Conservation (phyloP, 2,329 filamentous ascomycete species). For the Verticillium nonalfalfae region DNA sequence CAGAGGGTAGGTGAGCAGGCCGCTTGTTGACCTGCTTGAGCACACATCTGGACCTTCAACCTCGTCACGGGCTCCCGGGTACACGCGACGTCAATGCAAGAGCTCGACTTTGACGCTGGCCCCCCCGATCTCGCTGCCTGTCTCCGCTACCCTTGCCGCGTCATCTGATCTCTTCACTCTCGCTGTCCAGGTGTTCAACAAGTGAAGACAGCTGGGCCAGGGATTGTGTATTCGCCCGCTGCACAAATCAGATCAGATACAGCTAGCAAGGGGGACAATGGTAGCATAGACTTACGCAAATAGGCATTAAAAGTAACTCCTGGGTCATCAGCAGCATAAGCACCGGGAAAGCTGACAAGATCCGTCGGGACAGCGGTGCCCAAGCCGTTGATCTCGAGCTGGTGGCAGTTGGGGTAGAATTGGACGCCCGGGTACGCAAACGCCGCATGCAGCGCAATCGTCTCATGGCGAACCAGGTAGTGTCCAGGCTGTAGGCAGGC, state of each 20-base stretch:
- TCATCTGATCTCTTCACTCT: background rate
- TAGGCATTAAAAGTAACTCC: constrained; percentile 49
- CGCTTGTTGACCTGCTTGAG: too few species aligned
- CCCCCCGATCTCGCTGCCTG: too few species aligned
- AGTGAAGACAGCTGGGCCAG: constrained; percentile 38
- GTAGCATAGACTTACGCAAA: constrained; percentile 25
- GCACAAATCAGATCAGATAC: constrained; percentile 1
- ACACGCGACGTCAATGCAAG: too few species aligned
- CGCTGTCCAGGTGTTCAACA: constrained; percentile 24
- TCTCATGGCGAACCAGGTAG: constrained; percentile 54
- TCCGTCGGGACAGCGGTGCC: constrained; percentile 32
- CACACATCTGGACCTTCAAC: too few species aligned
- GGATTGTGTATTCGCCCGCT: constrained; percentile 34
- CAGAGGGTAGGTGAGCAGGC: too few species aligned
- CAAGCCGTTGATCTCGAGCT: constrained; percentile 45
- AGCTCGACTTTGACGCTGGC: too few species aligned
- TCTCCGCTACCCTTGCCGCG: background rate
- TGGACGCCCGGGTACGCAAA: constrained; percentile 45
- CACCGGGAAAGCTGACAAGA: constrained; percentile 47
- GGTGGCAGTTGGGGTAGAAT: constrained; percentile 53
- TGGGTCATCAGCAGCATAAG: constrained; percentile 40
- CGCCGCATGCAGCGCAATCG: constrained; percentile 46
- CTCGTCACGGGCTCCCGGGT: too few species aligned
- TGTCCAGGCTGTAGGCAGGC: constrained; percentile 43
- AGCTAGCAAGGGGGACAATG: background rate